Percentiles rank a stretch among this genome's conserved stretches.
Evolutionary conservation across 164 flowering plant genomes (phyloP).

Genomic region (Cinnamomum chago): DNA sequence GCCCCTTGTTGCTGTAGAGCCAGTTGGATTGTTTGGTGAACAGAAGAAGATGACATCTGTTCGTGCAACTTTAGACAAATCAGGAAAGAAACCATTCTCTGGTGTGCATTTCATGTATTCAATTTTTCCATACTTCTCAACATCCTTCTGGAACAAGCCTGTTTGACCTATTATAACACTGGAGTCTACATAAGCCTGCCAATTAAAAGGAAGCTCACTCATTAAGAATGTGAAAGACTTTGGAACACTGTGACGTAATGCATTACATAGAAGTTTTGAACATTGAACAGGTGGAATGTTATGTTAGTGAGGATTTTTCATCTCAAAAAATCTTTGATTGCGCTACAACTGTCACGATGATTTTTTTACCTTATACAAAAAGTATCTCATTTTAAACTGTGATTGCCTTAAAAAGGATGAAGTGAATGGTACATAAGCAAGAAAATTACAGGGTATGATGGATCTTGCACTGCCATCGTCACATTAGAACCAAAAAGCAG

Average conservation of each 20-base stretch:
- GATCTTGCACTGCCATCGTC: slow-evolving; percentile 91
- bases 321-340: not conserved
- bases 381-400: not conserved
- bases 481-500: slow-evolving; percentile 77
- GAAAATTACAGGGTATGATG: slow-evolving; percentile 81
- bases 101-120: slow-evolving; percentile 91
- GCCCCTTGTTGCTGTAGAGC: slow-evolving; percentile 79
- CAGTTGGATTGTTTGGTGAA: slow-evolving; percentile 97
- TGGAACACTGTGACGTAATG: not conserved
- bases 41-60: slow-evolving; percentile 93
- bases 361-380: too few relatives aligned
- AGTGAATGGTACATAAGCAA: not conserved
- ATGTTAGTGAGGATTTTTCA: not conserved
- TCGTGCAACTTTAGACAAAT: slow-evolving; percentile 53
- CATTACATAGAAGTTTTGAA: not conserved
- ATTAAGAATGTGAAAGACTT: not conserved
- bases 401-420: not conserved
- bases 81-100: slow-evolving; percentile 90
- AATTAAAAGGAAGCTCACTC: not conserved
- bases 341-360: not conserved
- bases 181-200: slow-evolving; percentile 94
- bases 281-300: not conserved
- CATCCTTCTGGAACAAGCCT: slow-evolving; percentile 68
- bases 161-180: slow-evolving; percentile 96
- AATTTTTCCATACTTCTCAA: slow-evolving; percentile 72